These are phyloP conservation scores for Coemansia sp. DNA, from an alignment of 192 early-diverging fungal species.

Conservation along the genomic window DNA sequence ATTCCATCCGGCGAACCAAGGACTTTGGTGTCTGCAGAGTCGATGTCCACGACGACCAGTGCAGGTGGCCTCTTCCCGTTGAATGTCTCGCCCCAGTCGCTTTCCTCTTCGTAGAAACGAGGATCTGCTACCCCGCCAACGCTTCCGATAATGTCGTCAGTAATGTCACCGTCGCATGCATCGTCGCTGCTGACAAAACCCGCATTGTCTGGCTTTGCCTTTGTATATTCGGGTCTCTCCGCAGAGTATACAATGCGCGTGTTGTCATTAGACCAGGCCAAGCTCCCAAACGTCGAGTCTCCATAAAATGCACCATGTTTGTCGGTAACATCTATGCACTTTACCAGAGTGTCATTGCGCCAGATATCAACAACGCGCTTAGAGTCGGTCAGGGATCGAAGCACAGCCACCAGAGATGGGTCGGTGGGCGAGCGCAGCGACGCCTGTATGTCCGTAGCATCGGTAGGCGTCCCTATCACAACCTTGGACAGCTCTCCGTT, in stretches of 20 bases:
- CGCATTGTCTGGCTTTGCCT: conserved; percentile 20
- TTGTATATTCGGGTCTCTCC: conserved; percentile 57
- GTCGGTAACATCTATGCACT: conserved; percentile 64
- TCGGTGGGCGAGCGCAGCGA: conserved; percentile 39
- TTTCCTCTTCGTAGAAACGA: conserved; percentile 53
- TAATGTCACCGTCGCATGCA: conserved; percentile 12
- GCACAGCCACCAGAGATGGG: conserved; percentile 42
- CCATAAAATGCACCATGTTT: conserved; percentile 70
- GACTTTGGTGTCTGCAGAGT: conserved; percentile 29
- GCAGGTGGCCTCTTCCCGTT: conserved; percentile 58
- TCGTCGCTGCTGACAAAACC: background rate
- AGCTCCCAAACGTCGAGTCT: conserved; percentile 65
- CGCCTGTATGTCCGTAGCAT: conserved; percentile 28
- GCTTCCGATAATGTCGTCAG: conserved; percentile 40
- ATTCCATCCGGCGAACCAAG: conserved; percentile 18
- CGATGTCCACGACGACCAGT: conserved; percentile 59
- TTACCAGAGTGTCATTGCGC: conserved; percentile 54
- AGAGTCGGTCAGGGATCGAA: conserved; percentile 24
- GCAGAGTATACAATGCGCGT: conserved; percentile 64
- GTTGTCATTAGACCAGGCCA: conserved; percentile 64
- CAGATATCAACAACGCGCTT: conserved; percentile 64
- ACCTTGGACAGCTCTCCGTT: conserved; percentile 25
- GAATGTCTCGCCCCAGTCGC: conserved; percentile 74
- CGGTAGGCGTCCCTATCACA: conserved; percentile 34
- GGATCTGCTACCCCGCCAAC: conserved; percentile 44